Evolutionary conservation across 306 rosid species (phyloP), one percentile per base, ranked within the genome.

Genomic region (Geum urbanum): DNA sequence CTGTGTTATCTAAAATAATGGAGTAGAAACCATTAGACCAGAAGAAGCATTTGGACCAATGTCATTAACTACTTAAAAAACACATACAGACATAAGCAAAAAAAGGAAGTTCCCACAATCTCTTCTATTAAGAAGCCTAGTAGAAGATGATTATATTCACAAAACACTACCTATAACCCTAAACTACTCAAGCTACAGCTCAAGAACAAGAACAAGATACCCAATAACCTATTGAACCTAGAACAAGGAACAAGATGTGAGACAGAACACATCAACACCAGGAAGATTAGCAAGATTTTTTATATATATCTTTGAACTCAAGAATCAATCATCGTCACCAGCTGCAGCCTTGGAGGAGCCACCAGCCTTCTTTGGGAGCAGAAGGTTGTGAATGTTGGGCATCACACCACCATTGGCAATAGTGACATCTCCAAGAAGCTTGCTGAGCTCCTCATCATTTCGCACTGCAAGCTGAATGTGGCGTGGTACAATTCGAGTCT

Each of bases 391-490:
- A 69, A 94, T 94, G 82, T 94, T 94, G 9, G 99, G 95, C 97
- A 86, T 94, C 5, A 94, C 99, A 57, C 97, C 96, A 11, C 99
- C 97, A 9, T 88, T 94, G 0, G 96, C 96, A 44, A 94, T 94
- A 0, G 96, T 94, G n/a, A 94, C 97, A 60, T 88, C 89, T 0
- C 91, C 95, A 7, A 94, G 82, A 74, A 94, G 96, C 79, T 90
- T 90, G 82, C 98, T 92, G 19, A 92, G 83, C 49, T 92, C 98
- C 43, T 92, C 98, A 1, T 92, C 96, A 10, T 90, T 92, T 22
- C 96, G 77, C 2, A 92, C 96, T 0, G 96, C 96, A 0, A 92
- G 81, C 24, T 92, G 96, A 20, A 90, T 90, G 27, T 92, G 96
- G 4, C 96, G 91, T 0, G 98, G 98, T 1, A 90, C 96, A 41